Conservation (phyloP, 2,329 filamentous ascomycete genomes). For the Pseudogymnoascus sp. region DNA sequence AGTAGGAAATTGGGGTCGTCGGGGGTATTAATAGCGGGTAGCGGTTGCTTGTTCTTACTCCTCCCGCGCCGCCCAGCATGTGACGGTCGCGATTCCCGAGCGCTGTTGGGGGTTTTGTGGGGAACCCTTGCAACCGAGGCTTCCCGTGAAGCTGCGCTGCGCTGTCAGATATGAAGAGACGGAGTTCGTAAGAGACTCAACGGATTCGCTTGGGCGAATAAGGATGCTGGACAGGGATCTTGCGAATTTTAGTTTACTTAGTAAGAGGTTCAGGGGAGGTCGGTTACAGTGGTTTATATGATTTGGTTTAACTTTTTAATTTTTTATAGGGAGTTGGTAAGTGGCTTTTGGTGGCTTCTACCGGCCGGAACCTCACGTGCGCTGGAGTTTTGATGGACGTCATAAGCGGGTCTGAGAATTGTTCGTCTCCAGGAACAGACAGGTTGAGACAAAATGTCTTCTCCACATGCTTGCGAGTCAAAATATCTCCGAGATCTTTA, state of each 20-base stretch:
- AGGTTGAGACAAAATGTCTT: not conserved
- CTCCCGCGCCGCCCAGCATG: not conserved
- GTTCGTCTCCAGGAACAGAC: not conserved
- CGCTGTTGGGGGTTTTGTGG: constrained; percentile 2
- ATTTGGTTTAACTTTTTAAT: not conserved
- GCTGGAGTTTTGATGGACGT: not conserved
- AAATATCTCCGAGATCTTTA: not conserved
- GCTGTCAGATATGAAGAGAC: not conserved
- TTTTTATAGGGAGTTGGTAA: not conserved
- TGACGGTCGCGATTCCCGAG: not conserved
- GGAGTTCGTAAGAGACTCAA: not conserved
- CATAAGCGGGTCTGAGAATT: not conserved
- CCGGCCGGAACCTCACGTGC: not conserved
- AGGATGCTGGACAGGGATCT: not conserved
- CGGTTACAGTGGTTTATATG: not conserved
- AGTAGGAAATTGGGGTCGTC: not conserved
- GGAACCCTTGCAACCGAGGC: constrained; percentile 6
- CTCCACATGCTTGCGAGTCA: not conserved
- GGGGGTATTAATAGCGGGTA: not conserved
- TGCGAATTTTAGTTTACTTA: not conserved
- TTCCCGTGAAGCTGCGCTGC: not conserved
- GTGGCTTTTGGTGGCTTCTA: not conserved
- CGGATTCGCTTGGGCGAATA: no score
- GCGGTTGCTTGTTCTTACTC: not conserved
- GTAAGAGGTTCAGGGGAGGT: not conserved